Base-by-base conservation (phyloP, 352 stramenopile species). In the Phytophthora multivora region DNA sequence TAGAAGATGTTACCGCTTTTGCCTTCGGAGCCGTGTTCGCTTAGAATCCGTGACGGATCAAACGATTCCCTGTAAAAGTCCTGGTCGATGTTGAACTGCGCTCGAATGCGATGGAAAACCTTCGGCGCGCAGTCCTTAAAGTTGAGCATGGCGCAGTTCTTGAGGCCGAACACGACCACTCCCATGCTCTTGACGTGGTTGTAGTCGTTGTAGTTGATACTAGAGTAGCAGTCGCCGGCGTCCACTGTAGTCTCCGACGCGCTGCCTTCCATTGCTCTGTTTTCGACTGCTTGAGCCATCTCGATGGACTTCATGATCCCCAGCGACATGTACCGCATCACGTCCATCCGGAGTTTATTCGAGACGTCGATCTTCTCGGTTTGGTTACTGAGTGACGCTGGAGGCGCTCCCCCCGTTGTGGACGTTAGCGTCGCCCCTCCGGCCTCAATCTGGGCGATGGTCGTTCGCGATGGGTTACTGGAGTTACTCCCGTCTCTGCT, bases 1-100 rank as follows among this genome's bases (percentile, higher is more conserved):
- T 95, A 95, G 51, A 95, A 95, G 33, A 93, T 87, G 69, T 93
- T 95, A 64, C 86, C 86, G 60, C 82, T 93, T 60, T 92, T 92
- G 54, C 86, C 86, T 52, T 95, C 86, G 1, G 82, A 91, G 10
- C 86, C 86, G 49, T 91, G 79, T 56, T 95, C 86, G 47, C 79
- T 90, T 18, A 95, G 51, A 46, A 92, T 89, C 40, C 79, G 76
- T 5, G 69, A 57, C 15, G 85, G 74, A 26, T 91, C 80, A 59
- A 95, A 95, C 3, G 86, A 92, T 61, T 90, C 68, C n/a, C 84
- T 69, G 53, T 89, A 88, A 55, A 86, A 83, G 18, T 87, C 55
- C 23, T 80, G 68, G 40, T 88, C 75, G 40, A 95, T 88, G 31
- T 80, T 68, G 59, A 92, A 93, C 41, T 88, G 81, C n/a, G 78